A percentile compares a stretch with the other conserved stretches of the same genome.
Conservation (phyloP, 768 basidiomycete genomes). For the Lactifluus volemus region DNA sequence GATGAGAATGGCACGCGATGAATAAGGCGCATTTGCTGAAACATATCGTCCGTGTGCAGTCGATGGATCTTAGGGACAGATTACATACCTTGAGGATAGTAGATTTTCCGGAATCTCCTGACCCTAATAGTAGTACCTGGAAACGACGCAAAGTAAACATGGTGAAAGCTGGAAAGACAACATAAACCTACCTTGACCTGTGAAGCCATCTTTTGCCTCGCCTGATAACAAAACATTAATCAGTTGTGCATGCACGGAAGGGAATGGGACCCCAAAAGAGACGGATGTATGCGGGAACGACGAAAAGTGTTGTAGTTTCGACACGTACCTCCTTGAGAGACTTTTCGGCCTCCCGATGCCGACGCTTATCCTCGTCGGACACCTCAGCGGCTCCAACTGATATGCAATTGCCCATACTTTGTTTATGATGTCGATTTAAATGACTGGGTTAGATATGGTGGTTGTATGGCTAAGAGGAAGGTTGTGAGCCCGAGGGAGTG, state of each 20-base stretch:
- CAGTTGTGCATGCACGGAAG: no score
- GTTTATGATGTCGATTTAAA: not conserved
- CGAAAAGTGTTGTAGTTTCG: not conserved
- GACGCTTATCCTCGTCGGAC: conserved; percentile 57
- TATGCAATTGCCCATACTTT: conserved; percentile 18
- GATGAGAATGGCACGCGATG: conserved; percentile 77
- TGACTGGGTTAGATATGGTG: not conserved
- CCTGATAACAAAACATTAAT: not conserved
- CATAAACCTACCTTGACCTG: conserved; percentile 61
- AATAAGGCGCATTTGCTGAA: conserved; percentile 93
- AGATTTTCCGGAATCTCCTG: conserved; percentile 90
- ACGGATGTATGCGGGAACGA: conserved; percentile 6
- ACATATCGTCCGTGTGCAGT: not conserved
- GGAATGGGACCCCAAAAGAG: not conserved
- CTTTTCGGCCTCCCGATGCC: conserved; percentile 67
- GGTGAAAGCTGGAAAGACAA: not conserved
- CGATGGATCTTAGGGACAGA: not conserved
- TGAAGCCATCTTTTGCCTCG: conserved; percentile 39
- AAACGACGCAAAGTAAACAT: not conserved
- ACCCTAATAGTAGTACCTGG: conserved; percentile 82
- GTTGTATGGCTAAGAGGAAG: not conserved
- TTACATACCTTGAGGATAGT: conserved; percentile 72
- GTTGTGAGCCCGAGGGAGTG: not conserved
- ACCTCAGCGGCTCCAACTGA: conserved; percentile 62
- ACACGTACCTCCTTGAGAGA: conserved; percentile 61